These are phyloP conservation scores for Tremellales sp. DNA, from an alignment of 1,284 basidiomycete genomes.

Conservation along the genomic window DNA sequence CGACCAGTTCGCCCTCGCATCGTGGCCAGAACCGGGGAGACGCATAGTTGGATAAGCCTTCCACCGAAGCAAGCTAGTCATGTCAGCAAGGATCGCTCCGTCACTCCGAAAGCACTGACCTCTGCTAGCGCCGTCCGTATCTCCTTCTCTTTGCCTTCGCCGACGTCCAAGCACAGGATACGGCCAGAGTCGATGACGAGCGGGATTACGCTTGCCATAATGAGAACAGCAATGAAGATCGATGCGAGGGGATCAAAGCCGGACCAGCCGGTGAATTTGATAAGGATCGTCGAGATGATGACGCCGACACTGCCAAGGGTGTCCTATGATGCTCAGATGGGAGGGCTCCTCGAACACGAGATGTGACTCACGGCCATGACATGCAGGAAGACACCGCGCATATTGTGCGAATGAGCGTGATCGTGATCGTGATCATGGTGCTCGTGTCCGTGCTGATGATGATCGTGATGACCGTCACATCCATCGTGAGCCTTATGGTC, in stretches of 20 bases:
- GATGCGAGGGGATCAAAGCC: slow-evolving; percentile 98
- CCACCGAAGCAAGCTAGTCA: slow-evolving; percentile 57
- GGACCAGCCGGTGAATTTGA: slow-evolving; percentile 98
- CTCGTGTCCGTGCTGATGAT: slow-evolving; percentile 57
- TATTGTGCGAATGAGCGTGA: slow-evolving; percentile 86
- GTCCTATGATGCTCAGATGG: slow-evolving; percentile 14
- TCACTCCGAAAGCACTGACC: slow-evolving; percentile 56
- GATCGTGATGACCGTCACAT: slow-evolving; percentile 25
- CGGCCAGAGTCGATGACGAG: slow-evolving; percentile 90
- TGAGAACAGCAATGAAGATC: slow-evolving; percentile 91
- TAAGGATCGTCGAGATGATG: slow-evolving; percentile 92
- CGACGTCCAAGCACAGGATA: slow-evolving; percentile 81
- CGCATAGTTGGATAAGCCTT: slow-evolving; percentile 76
- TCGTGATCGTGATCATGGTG: slow-evolving; percentile 29
- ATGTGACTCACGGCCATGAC: slow-evolving; percentile 33
- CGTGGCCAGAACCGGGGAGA: slow-evolving; percentile 93
- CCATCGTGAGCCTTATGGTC: slow-evolving; percentile 53
- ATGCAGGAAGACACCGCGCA: slow-evolving; percentile 93
- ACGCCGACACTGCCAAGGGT: slow-evolving; percentile 68
- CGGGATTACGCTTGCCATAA: slow-evolving; percentile 90
- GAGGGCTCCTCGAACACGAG: neutral
- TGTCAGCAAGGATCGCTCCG: neutral
- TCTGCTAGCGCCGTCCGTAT: slow-evolving; percentile 72
- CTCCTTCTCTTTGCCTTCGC: slow-evolving; percentile 59
- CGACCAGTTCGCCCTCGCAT: slow-evolving; percentile 77